A percentile compares a stretch with the other conserved stretches of the same genome.
These are phyloP conservation scores for Diaporthe sp. DNA, from an alignment of 2,329 filamentous ascomycete genomes.

Conservation along the genomic window DNA sequence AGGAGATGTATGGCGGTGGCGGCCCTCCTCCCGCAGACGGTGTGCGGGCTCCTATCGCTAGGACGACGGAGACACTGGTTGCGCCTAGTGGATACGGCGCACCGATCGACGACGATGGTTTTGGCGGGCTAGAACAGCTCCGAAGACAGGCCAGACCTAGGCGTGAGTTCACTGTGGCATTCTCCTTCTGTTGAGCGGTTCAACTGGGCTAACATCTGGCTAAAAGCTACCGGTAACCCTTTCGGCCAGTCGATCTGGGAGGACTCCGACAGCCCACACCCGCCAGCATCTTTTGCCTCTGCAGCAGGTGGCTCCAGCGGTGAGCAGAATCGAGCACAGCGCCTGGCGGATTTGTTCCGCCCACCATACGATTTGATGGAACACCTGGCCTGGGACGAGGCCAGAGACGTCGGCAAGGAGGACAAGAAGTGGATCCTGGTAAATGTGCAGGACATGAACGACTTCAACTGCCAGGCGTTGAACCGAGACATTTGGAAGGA, in stretches of 20 bases:
- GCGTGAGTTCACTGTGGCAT: conserved; percentile 44
- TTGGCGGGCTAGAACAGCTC: conserved; percentile 77
- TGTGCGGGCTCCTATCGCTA: conserved; percentile 90
- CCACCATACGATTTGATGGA: conserved; percentile 94
- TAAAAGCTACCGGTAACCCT: conserved; percentile 49
- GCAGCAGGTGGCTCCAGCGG: conserved; percentile 41
- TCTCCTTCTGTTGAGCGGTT: background rate
- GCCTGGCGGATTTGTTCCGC: conserved; percentile 91
- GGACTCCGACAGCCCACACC: conserved; percentile 41
- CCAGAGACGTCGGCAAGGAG: conserved; percentile 87
- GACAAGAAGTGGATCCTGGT: conserved; percentile 95
- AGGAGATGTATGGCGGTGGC: conserved; percentile 83
- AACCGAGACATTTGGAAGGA: conserved; percentile 99
- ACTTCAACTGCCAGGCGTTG: conserved; percentile 94
- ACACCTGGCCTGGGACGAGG: conserved; percentile 84
- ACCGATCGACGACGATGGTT: conserved; percentile 66
- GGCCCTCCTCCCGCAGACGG: conserved; percentile 63
- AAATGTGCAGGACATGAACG: conserved; percentile 92
- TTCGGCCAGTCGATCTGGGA: conserved; percentile 59
- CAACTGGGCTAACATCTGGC: conserved; percentile 30
- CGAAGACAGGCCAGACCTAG: conserved; percentile 58
- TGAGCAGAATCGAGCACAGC: conserved; percentile 78
- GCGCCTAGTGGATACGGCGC: conserved; percentile 72
- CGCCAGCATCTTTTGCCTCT: conserved; percentile 25
- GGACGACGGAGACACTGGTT: conserved; percentile 92